Percentiles rank a stretch among this genome's conserved stretches.
Evolutionary conservation across 495 filamentous ascomycete genomes (phyloP).

Genomic region (Lophiotrema nucula): DNA sequence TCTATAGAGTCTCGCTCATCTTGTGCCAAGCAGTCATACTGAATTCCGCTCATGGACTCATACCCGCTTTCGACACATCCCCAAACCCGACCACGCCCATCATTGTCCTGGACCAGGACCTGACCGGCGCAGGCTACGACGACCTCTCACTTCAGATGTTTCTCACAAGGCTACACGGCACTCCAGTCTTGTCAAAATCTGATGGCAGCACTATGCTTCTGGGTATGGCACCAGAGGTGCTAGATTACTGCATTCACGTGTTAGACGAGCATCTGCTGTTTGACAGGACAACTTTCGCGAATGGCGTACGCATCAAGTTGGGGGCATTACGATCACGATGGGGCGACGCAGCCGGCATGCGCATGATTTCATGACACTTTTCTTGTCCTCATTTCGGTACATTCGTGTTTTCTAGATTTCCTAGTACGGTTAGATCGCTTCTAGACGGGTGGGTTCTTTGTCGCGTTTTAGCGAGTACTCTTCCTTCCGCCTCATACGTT

Average conservation of each 20-base stretch:
- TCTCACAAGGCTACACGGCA: background rate
- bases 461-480: too few relatives aligned
- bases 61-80: background rate
- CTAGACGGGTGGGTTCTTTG: too few relatives aligned
- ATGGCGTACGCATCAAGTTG: too few relatives aligned
- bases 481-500: too few relatives aligned
- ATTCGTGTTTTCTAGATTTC: too few relatives aligned
- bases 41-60: background rate
- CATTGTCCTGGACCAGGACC: background rate
- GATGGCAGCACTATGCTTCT: background rate
- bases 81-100: background rate
- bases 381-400: too few relatives aligned
- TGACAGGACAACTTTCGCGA: background rate
- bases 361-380: too few relatives aligned
- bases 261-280: background rate
- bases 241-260: background rate
- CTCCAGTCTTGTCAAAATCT: background rate
- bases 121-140: background rate
- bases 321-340: too few relatives aligned
- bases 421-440: too few relatives aligned
- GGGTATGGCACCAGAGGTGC: background rate
- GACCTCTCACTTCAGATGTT: background rate
- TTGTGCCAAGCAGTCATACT: slow-evolving; percentile 1
- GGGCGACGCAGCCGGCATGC: too few relatives aligned
- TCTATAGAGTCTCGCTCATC: slow-evolving; percentile 53